Evolutionary conservation across 129 eudicot genomes (phyloP), one percentile per base, ranked within the genome.

Genomic region (Apium graveolens): DNA sequence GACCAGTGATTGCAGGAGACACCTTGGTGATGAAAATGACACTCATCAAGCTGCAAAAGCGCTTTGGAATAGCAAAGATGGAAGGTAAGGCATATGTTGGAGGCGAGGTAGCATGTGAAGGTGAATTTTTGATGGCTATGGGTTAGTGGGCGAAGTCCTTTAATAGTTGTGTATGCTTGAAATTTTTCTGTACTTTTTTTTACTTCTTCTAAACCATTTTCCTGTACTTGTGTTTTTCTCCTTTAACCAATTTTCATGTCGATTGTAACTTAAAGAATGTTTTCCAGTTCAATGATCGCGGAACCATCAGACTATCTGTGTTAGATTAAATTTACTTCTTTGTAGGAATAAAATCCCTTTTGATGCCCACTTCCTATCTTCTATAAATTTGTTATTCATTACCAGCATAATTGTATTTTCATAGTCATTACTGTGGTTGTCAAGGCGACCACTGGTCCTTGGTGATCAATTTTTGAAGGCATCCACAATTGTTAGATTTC

Each of bases 81-180:
- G 97, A 95, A 43, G 97, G 98, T 66, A 95, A 91, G 85, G 97
- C 98, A 16, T 94, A 94, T 78, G 98, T 94, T 35, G 98, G 97
- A 26, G 90, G 93, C 7, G 98, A 94, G 38, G 86, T 94, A 11
- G 98, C 91, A 32, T 94, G 98, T 8, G 98, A 94, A 83, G 98
- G 98, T 63, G 98, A 94, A 87, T 94, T 94, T 79, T 85, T 94
- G 88, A 88, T 95, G 94, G 97, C 98, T 39, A 94, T 90, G 96
- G 98, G 98, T 44, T 74, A 87, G 85, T 44, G 89, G 81, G 43
- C 81, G 70, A 71, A 73, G 32, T 49, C 37, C 35, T 60, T 71
- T 73, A 45, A 53, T 12, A 84, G 77, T 31, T 82, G 78, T 66
- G 37, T 32, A 21, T 11, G 69, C 72, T 62, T 27, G 69, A 68